A percentile compares a stretch with the other conserved stretches of the same genome.
Evolutionary conservation across 225 moss, liverwort and hornwort genomes (phyloP).

Genomic region (Anthoceros angustus): DNA sequence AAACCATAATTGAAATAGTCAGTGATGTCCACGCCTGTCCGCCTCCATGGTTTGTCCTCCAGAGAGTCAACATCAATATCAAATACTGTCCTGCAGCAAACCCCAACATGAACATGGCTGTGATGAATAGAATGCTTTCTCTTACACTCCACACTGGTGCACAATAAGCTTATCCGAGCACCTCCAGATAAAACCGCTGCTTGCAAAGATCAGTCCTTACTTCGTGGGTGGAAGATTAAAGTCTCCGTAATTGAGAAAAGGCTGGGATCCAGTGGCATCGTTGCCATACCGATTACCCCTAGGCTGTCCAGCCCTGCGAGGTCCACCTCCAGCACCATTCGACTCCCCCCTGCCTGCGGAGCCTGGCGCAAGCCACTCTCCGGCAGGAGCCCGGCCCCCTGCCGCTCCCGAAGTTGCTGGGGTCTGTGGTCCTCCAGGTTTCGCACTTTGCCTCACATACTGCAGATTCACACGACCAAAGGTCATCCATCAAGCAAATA

Average conservation of each 20-base stretch:
- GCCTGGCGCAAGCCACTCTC: background rate
- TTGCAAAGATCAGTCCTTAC: constrained; percentile 26
- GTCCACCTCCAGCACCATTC: constrained; percentile 43
- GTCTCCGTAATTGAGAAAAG: constrained; percentile 56
- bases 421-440: background rate
- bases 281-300: constrained; percentile 42
- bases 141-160: background rate
- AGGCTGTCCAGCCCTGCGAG: constrained; percentile 39
- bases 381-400: background rate
- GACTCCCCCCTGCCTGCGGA: background rate
- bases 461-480: background rate
- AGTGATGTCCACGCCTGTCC: constrained; percentile 72
- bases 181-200: background rate
- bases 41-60: constrained; percentile 94
- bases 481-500: background rate
- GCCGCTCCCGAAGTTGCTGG: background rate
- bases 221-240: constrained; percentile 97
- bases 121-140: background rate
- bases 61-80: constrained; percentile 92
- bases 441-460: background rate
- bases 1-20: constrained; percentile 97
- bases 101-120: background rate
- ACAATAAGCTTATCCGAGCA: background rate
- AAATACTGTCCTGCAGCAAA: constrained; percentile 86
- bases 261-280: constrained; percentile 58